Conservation (phyloP, 495 filamentous ascomycete genomes). For the Hypoxylon perforatum region DNA sequence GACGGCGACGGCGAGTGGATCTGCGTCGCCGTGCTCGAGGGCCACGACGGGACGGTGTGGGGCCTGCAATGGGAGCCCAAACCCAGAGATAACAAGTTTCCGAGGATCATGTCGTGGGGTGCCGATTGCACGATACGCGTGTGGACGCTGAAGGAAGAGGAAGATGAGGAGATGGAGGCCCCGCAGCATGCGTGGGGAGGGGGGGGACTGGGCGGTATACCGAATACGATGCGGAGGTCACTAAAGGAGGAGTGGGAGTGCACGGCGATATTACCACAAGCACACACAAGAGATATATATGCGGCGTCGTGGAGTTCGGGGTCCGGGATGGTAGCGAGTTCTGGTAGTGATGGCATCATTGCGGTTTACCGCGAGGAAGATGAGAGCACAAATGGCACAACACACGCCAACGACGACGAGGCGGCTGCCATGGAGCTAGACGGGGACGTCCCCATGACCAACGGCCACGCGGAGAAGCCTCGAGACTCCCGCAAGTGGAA, state of each 20-base stretch:
- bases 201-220: constrained; percentile 61
- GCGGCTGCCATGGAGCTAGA: constrained; percentile 47
- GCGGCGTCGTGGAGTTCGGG: constrained; percentile 79
- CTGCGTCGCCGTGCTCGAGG: constrained; percentile 82
- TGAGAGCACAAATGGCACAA: constrained; percentile 26
- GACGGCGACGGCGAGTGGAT: constrained; percentile 90
- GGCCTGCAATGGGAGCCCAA: constrained; percentile 79
- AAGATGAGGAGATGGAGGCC: constrained; percentile 55
- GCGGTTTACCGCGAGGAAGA: constrained; percentile 77
- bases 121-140: constrained; percentile 82
- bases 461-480: constrained; percentile 40
- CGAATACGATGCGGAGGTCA: constrained; percentile 82
- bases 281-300: constrained; percentile 85
- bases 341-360: constrained; percentile 86
- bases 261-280: constrained; percentile 74
- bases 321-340: constrained; percentile 80
- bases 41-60: constrained; percentile 88
- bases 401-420: constrained; percentile 38
- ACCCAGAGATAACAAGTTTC: constrained; percentile 55
- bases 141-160: constrained; percentile 75
- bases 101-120: constrained; percentile 79
- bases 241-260: constrained; percentile 85
- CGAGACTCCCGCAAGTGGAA: constrained; percentile 69
- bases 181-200: constrained; percentile 46
- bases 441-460: constrained; percentile 55